Evolutionary conservation across 176 grass and related monocot genomes (phyloP).

Genomic region (Avena insularis): DNA sequence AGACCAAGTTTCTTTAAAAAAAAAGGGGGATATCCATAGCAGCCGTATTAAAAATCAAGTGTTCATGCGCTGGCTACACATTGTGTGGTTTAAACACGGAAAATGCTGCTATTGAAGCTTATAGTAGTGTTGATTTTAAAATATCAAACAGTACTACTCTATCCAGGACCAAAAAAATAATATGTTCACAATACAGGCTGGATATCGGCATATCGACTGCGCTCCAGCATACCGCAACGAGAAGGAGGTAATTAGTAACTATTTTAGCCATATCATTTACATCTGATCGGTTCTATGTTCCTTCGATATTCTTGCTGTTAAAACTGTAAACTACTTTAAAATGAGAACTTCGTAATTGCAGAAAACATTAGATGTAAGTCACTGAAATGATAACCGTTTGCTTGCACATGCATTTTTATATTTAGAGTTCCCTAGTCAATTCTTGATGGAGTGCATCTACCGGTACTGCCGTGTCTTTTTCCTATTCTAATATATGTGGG

Average conservation of each 20-base stretch:
- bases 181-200: slow-evolving; percentile 47
- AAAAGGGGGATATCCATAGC: too few species aligned
- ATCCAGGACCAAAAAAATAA: background rate
- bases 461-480: background rate
- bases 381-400: background rate
- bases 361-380: background rate
- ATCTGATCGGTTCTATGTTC: background rate
- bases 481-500: background rate
- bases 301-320: background rate
- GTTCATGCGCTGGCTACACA: background rate
- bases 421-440: background rate
- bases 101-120: background rate
- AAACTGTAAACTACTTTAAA: background rate
- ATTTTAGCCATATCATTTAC: background rate
- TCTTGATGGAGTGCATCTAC: background rate
- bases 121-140: background rate
- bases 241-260: slow-evolving; percentile 59
- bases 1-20: too few species aligned
- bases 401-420: background rate
- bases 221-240: slow-evolving; percentile 64
- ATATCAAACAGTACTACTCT: background rate
- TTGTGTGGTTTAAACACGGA: background rate
- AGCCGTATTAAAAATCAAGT: background rate
- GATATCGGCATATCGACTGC: slow-evolving; percentile 82
- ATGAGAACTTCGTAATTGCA: background rate